Conservation (phyloP, 192 early-diverging fungal species). For the Dissophora ornata region DNA sequence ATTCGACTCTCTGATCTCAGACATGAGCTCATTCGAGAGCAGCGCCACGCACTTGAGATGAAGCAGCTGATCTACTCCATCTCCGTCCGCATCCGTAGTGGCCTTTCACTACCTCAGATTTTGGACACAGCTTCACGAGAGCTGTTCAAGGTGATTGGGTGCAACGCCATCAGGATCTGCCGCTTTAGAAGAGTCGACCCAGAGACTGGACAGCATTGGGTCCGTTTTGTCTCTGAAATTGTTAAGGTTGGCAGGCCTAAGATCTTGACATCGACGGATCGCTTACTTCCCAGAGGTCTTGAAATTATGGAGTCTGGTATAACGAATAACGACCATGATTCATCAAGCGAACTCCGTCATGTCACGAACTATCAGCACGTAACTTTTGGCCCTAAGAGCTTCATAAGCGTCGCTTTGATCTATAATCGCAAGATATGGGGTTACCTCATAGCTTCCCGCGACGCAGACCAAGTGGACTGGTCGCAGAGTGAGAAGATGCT, state of each 20-base stretch:
- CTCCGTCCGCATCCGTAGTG: conserved; percentile 47
- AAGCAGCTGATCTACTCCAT: conserved; percentile 56
- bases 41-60: conserved; percentile 47
- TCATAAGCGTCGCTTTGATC: conserved; percentile 40
- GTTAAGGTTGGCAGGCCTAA: conserved; percentile 36
- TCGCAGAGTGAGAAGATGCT: conserved; percentile 51
- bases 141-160: conserved; percentile 50
- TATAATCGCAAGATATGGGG: conserved; percentile 52
- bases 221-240: conserved; percentile 37
- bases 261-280: conserved; percentile 24
- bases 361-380: conserved; percentile 26
- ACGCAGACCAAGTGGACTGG: conserved; percentile 37
- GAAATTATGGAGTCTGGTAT: conserved; percentile 3
- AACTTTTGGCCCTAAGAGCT: conserved; percentile 36
- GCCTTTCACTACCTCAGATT: conserved; percentile 42
- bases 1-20: conserved; percentile 61
- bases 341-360: conserved; percentile 23
- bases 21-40: conserved; percentile 53
- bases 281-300: conserved; percentile 29
- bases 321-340: conserved; percentile 7
- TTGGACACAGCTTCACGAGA: conserved; percentile 42
- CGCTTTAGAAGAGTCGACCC: conserved; percentile 31
- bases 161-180: conserved; percentile 49
- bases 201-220: conserved; percentile 40
- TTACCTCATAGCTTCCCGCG: conserved; percentile 42